Conservation (phyloP, 805 yeast genomes). For the Monosporozyma solicola region DNA sequence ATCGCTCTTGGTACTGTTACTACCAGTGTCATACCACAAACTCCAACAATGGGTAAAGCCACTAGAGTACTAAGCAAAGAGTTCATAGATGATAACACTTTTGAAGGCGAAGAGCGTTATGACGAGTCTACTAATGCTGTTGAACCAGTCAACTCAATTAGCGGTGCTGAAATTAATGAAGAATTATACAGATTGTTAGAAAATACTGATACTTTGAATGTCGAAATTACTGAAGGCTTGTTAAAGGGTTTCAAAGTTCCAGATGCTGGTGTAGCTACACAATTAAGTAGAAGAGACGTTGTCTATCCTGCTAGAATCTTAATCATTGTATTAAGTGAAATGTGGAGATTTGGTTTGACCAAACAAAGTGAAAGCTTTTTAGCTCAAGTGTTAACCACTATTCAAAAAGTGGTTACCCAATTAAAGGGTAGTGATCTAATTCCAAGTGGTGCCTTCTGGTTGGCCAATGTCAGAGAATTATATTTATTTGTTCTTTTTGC, state of each 20-base stretch:
- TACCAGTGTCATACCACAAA: constrained; percentile 26
- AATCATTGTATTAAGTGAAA: constrained; percentile 83
- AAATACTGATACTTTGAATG: constrained; percentile 63
- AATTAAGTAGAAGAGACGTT: constrained; percentile 79
- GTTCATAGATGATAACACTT: constrained; percentile 2
- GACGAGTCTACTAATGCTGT: constrained; percentile 10
- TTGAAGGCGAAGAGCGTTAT: constrained; percentile 7
- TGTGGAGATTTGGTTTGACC: constrained; percentile 96
- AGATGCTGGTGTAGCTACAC: constrained; percentile 74
- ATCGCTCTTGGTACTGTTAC: constrained; percentile 26
- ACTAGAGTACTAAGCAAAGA: constrained; percentile 4
- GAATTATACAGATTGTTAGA: constrained; percentile 64
- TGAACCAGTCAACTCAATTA: constrained; percentile 33
- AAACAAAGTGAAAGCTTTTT: constrained; percentile 84
- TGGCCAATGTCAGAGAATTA: constrained; percentile 90
- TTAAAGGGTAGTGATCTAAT: constrained; percentile 80
- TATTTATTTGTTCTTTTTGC: constrained; percentile 93
- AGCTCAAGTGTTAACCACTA: constrained; percentile 79
- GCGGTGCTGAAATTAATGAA: constrained; percentile 63
- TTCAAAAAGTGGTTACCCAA: constrained; percentile 74
- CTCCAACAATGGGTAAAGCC: constrained; percentile 23
- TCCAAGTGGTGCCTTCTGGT: constrained; percentile 94
- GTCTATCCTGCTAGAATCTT: constrained; percentile 93
- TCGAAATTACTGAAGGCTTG: constrained; percentile 79
- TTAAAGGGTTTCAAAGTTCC: constrained; percentile 81